Evolutionary conservation across 805 yeast genomes (phyloP).

Genomic region (Kuraishia piskuri): DNA sequence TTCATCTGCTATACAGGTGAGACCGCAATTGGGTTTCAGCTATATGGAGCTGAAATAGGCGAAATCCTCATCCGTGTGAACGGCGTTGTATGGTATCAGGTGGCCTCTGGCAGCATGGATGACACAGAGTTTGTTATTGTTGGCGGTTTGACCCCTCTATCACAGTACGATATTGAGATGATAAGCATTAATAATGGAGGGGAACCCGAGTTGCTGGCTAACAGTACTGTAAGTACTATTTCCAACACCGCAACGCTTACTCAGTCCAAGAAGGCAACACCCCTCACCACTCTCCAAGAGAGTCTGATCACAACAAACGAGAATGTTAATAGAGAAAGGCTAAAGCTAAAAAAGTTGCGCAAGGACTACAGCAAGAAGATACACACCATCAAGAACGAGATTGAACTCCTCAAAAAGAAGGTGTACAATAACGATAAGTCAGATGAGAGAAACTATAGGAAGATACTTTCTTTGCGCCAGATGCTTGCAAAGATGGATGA

Average conservation of each 20-base stretch:
- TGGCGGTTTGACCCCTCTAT: conserved; percentile 55
- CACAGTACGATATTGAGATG: conserved; percentile 53
- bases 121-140: conserved; percentile 47
- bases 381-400: conserved; percentile 42
- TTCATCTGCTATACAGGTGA: conserved; percentile 44
- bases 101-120: conserved; percentile 37
- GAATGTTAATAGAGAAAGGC: conserved; percentile 46
- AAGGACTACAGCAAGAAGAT: conserved; percentile 51
- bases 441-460: conserved; percentile 48
- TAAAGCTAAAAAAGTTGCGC: conserved; percentile 46
- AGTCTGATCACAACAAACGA: conserved; percentile 58
- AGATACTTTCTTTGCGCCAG: conserved; percentile 41
- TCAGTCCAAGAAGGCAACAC: conserved; percentile 32
- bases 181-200: conserved; percentile 23
- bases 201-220: conserved; percentile 20
- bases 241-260: conserved; percentile 23
- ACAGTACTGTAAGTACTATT: conserved; percentile 24
- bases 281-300: conserved; percentile 56
- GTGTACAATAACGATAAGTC: conserved; percentile 34
- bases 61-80: conserved; percentile 43
- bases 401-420: conserved; percentile 41
- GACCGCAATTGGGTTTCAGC: conserved; percentile 41
- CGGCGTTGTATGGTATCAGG: conserved; percentile 65
- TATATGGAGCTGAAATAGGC: conserved; percentile 33
- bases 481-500: conserved; percentile 31